Base-by-base conservation (phyloP, 176 grass and related monocot genomes). In the Oryza rufipogon region DNA sequence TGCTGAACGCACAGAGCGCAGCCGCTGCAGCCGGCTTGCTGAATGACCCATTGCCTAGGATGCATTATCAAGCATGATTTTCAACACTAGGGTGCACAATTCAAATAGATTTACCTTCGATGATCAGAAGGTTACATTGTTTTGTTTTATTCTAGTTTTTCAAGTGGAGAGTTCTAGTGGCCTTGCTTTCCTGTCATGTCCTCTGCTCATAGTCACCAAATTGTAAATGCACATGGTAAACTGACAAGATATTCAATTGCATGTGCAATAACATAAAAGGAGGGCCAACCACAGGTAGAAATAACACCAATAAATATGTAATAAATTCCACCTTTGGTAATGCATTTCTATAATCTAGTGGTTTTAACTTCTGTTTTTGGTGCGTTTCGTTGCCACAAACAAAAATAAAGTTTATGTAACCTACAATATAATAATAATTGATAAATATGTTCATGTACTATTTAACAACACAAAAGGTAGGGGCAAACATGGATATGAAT, bases 1-100 rank as follows among this genome's bases (percentile, higher is more conserved):
- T 32, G 30, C 2, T 0, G 2, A 2, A 32, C 2, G 30, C 2
- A 32, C 0, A 3, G 0, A 32, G 30, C 30, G 30, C 2, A 32
- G 30, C 30, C 30, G 30, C 30, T 32, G 30, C 2, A 32, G 30
- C 30, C 30, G 30, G 30, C 2, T 32, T 32, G 30, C 2, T 32
- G 2, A 32, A 32, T 1, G 2, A 32, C 30, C 28, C 30, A 32
- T 36, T 36, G 34, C 34, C 34, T 4, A 36, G 4, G 4, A 36
- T 36, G 4, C 34, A 36, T 36, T 5, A 36, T 36, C 34, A 36
- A 36, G 4, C 34, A 0, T 5, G 8, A 41, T 41, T 41, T 41
- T 41, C 7, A 41, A 41, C 4, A 8, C 0, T 8, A 39, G 0
- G 39, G 7, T 56, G 52, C 52, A 56, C 52, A 19, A 15, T 56